Conservation (phyloP, 257 asterid genomes). For the Voacanga thouarsii region DNA sequence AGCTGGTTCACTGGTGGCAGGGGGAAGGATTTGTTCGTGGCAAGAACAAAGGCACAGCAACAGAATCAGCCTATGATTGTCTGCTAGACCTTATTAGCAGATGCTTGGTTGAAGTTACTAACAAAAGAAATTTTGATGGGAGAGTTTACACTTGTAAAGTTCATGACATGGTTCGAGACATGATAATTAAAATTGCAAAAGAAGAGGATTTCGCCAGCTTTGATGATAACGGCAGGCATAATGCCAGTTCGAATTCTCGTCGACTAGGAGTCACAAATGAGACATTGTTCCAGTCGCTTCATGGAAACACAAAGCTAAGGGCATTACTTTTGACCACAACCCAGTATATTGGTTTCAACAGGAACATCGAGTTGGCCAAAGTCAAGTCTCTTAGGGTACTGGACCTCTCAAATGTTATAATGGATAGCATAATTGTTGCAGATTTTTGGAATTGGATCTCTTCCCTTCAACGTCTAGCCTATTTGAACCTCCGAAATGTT, state of each 20-base stretch:
- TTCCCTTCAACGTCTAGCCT: conserved; percentile 26
- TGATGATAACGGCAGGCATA: conserved; percentile 4
- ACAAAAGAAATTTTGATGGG: conserved; percentile 23
- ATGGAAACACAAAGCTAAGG: conserved; percentile 3
- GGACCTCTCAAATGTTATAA: conserved; percentile 26
- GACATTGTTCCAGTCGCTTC: not conserved
- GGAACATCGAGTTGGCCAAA: conserved; percentile 20
- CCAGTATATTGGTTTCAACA: not conserved
- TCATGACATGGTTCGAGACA: conserved; percentile 30
- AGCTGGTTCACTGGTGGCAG: conserved; percentile 25
- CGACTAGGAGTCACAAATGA: conserved; percentile 24
- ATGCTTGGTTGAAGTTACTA: conserved; percentile 24
- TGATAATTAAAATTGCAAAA: conserved; percentile 21
- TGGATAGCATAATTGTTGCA: conserved; percentile 9
- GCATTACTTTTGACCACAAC: not conserved
- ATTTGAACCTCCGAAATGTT: conserved; percentile 26
- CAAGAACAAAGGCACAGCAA: conserved; percentile 14
- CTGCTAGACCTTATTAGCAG: conserved; percentile 24
- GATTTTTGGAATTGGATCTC: conserved; percentile 35
- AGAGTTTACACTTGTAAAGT: conserved; percentile 26
- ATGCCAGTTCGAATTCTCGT: conserved; percentile 14
- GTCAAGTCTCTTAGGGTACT: conserved; percentile 30
- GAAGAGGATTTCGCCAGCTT: conserved; percentile 24
- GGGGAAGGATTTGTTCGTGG: conserved; percentile 34
- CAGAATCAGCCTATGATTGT: conserved; percentile 17